Percentiles rank a stretch among this genome's conserved stretches.
Evolutionary conservation across 495 filamentous ascomycete species (phyloP).

Genomic region (Eremomyces bilateralis): DNA sequence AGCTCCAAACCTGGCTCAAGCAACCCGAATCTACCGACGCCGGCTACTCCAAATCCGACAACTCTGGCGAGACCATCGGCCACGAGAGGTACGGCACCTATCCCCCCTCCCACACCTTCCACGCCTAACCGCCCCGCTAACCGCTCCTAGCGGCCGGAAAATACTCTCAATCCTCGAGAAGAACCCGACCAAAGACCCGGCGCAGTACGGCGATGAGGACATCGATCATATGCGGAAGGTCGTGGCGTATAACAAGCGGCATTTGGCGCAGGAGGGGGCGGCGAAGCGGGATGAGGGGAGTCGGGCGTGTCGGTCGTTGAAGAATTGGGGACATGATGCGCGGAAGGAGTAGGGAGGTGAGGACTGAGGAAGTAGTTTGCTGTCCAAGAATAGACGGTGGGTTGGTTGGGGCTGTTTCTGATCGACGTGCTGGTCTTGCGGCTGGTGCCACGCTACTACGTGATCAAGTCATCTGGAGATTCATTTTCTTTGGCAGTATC

Average conservation of each 20-base stretch:
- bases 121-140: too few relatives aligned
- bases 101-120: too few relatives aligned
- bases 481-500: too few relatives aligned
- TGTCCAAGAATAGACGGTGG: too few relatives aligned
- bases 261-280: conserved; percentile 29
- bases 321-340: conserved; percentile 50
- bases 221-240: conserved; percentile 44
- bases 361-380: too few relatives aligned
- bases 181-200: conserved; percentile 33
- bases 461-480: too few relatives aligned
- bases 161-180: conserved; percentile 41
- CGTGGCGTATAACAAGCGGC: conserved; percentile 39
- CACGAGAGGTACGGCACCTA: conserved; percentile 38
- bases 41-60: conserved; percentile 36
- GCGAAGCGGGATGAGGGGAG: conserved; percentile 32
- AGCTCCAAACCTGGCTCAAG: conserved; percentile 39
- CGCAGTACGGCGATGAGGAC: conserved; percentile 31
- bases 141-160: conserved; percentile 31
- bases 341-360: conserved; percentile 18
- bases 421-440: too few relatives aligned
- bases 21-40: conserved; percentile 29
- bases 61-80: conserved; percentile 37
- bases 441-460: too few relatives aligned
- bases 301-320: conserved; percentile 36
- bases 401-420: too few relatives aligned